These are phyloP conservation scores for Picea glauca DNA, from an alignment of 75 land plant genomes.

Conservation along the genomic window DNA sequence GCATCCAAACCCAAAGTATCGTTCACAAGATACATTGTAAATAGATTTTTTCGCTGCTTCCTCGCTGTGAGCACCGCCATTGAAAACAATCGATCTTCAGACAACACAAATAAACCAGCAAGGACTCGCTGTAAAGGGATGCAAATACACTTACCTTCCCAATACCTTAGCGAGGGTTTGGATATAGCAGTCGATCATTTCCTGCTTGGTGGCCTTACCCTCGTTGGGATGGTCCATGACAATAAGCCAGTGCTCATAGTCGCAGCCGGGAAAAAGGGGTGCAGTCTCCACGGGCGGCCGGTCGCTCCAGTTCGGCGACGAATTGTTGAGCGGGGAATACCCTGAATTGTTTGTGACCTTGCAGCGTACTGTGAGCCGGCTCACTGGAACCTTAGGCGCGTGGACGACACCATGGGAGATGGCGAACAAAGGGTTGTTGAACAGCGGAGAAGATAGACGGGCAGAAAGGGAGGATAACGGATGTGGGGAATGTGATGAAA, in stretches of 20 bases:
- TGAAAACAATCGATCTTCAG: background rate
- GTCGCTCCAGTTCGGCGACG: conserved; percentile 38
- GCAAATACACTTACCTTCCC: conserved; percentile 20
- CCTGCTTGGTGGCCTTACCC: conserved; percentile 51
- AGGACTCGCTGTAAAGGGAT: background rate
- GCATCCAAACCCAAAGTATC: conserved; percentile 77
- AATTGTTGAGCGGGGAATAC: too few species aligned
- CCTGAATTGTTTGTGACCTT: too few species aligned
- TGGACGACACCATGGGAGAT: too few species aligned
- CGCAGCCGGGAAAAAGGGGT: conserved; percentile 66
- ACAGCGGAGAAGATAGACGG: too few species aligned
- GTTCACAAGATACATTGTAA: conserved; percentile 73
- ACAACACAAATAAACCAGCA: background rate
- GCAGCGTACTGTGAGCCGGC: too few species aligned
- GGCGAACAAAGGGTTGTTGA: too few species aligned
- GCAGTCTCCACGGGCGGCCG: conserved; percentile 64
- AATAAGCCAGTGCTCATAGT: conserved; percentile 72
- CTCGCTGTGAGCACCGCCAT: conserved; percentile 27
- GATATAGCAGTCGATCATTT: conserved; percentile 62
- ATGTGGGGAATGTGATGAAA: too few species aligned
- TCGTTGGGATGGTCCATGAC: conserved; percentile 68
- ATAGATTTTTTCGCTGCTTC: conserved; percentile 73
- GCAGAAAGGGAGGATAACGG: too few species aligned
- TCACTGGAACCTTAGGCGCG: too few species aligned
- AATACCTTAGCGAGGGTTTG: conserved; percentile 58